phyloP scores from a whole-genome alignment of 225 moss, liverwort and hornwort species.

The Ulota crispa region DNA sequence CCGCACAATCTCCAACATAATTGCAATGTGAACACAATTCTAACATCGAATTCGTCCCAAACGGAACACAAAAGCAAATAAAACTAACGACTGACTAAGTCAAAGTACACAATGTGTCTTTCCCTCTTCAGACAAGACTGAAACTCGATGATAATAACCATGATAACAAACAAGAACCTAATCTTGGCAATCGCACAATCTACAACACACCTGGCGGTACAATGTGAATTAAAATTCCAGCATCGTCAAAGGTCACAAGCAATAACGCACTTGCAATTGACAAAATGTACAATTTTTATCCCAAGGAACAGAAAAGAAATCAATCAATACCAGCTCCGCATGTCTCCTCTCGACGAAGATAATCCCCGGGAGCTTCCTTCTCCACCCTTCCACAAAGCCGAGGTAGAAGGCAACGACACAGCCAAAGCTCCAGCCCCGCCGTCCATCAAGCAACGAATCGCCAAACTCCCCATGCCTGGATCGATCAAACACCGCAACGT shows the following conservation, averaged over 20 bases:
- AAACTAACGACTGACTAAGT: background rate
- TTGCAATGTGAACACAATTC: background rate
- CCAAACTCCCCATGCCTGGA: conserved; percentile 37
- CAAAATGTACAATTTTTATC: background rate
- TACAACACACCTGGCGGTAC: background rate
- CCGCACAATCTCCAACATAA: background rate
- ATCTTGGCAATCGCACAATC: background rate
- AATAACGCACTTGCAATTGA: background rate
- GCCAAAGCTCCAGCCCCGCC: conserved; percentile 40
- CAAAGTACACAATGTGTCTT: background rate
- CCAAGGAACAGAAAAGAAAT: background rate
- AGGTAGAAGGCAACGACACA: conserved; percentile 31
- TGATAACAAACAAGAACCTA: background rate
- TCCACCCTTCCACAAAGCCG: conserved; percentile 47
- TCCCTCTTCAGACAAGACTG: background rate
- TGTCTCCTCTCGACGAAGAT: conserved; percentile 36
- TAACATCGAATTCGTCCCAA: background rate
- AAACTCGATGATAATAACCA: conserved; percentile 16
- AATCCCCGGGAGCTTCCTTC: conserved; percentile 23
- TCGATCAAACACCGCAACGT: background rate
- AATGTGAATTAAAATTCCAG: background rate
- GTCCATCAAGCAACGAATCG: conserved; percentile 41
- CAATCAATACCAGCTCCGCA: conserved; percentile 47
- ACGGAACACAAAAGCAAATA: background rate
- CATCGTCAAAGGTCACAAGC: background rate